Evolutionary conservation across 208 protist species (phyloP).

Genomic region (Endotrypanum monterogeii): DNA sequence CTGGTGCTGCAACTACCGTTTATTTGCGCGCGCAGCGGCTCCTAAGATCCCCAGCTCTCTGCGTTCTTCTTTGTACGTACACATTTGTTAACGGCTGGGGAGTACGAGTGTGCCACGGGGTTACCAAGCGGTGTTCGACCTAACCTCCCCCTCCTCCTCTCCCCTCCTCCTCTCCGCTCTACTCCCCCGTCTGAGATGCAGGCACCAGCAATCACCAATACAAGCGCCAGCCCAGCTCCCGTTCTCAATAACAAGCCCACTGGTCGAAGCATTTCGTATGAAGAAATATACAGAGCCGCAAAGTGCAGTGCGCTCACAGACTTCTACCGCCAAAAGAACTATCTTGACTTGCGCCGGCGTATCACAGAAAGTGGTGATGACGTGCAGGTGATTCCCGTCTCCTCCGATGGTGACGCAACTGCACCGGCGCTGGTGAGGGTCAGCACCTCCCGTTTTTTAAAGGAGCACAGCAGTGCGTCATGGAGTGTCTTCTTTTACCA

Average conservation of each 20-base stretch:
- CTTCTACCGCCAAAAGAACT: constrained; percentile 54
- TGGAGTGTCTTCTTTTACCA: constrained; percentile 77
- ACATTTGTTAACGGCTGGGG: not conserved
- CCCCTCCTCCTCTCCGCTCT: no score
- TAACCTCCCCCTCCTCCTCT: not conserved
- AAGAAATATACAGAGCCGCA: constrained; percentile 56
- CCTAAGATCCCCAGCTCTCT: not conserved
- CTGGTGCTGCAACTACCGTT: not conserved
- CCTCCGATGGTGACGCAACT: not conserved
- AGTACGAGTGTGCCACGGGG: not conserved
- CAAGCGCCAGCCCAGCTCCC: constrained; percentile 49
- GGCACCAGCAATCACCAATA: constrained; percentile 41
- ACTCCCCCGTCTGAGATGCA: constrained; percentile 32
- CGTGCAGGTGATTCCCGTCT: constrained; percentile 56
- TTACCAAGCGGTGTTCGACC: not conserved
- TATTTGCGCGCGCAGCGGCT: not conserved
- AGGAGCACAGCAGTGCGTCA: constrained; percentile 71
- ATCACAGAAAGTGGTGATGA: constrained; percentile 36
- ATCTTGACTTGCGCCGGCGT: constrained; percentile 26
- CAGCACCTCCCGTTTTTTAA: constrained; percentile 63
- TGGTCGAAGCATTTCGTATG: constrained; percentile 44
- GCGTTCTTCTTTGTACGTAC: not conserved
- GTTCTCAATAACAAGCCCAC: constrained; percentile 44
- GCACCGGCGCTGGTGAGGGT: constrained; percentile 36
- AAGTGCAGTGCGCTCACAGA: constrained; percentile 58